Evolutionary conservation across 805 yeast species (phyloP), one percentile per base, ranked within the genome.

Genomic region (Martiniozyma abietophila): DNA sequence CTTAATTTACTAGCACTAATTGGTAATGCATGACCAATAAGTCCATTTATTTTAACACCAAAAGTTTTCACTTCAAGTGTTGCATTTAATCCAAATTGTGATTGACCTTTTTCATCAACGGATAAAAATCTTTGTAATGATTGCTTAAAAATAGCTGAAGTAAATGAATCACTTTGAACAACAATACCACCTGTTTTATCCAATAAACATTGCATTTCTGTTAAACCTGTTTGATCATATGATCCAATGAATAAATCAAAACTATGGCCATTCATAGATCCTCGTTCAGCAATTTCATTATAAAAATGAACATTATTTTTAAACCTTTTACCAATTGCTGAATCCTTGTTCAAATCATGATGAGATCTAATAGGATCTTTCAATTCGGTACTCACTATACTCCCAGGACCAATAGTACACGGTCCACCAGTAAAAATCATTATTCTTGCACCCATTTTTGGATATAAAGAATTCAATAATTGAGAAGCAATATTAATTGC

Each of bases 341-440:
- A 44, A 14, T 68, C 69, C 40, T 65, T 70, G 18, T 59, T 54
- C 26, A 77, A 67, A 49, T 75, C 80, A 48, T 72, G 71, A 49
- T 77, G 84, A 0, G 82, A 75, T 58, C 85, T 65, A 29, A 77
- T 59, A 6, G 83, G 78, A 38, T 74, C 79, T 45, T 71, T 76
- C 37, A 76, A 58, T 18, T 60, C 55, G n/a, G 64, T 56, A 6
- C 68, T 67, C 8, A 76, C 82, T 22, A 78, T 70, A 25, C 58
- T 48, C 2, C 84, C 85, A 2, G 80, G 80, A 2, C 83, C 83
- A 40, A 58, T 57, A 0, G 83, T 78, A 44, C 80, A 71, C 5
- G 80, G 75, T 1, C 84, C 84, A 19, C 76, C 80, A 4, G 70
- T 49, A 46, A 76, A 76, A 17, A 69, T 51, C 48, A 74, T 50